Conservation (phyloP, 1,284 basidiomycete genomes). For the Lentinus polychrous region DNA sequence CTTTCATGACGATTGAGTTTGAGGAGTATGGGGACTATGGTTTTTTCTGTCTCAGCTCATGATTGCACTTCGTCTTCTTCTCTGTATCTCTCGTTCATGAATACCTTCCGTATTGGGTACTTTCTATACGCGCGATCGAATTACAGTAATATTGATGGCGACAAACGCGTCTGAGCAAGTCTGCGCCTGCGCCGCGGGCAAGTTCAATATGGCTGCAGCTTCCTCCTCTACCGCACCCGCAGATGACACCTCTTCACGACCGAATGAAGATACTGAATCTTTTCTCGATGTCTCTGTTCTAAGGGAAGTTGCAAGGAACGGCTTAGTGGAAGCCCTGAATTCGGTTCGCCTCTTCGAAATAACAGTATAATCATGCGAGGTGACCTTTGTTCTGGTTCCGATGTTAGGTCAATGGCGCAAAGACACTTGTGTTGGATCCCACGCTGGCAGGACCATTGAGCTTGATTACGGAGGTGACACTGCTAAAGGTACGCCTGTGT, state of each 20-base stretch:
- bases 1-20: no score
- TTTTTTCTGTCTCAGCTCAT: no score
- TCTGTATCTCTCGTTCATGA: no score
- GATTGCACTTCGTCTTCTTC: no score
- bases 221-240: conserved; percentile 20
- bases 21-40: no score
- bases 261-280: conserved; percentile 26
- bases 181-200: no score
- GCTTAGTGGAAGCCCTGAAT: conserved; percentile 76
- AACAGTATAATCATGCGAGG: background rate
- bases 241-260: conserved; percentile 19
- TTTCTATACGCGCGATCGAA: no score
- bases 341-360: conserved; percentile 43
- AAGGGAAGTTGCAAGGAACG: conserved; percentile 72
- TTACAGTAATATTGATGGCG: no score
- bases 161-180: no score
- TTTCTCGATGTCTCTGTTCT: conserved; percentile 63
- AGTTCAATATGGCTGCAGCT: conserved; percentile 21
- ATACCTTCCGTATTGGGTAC: no score
- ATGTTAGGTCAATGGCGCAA: conserved; percentile 83
- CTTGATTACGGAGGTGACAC: conserved; percentile 85
- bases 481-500: conserved; percentile 68
- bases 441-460: conserved; percentile 88
- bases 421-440: conserved; percentile 91
- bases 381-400: conserved; percentile 6